phyloP scores from a whole-genome alignment of 1,284 basidiomycete genomes.

The Puccinia brachypodii region DNA sequence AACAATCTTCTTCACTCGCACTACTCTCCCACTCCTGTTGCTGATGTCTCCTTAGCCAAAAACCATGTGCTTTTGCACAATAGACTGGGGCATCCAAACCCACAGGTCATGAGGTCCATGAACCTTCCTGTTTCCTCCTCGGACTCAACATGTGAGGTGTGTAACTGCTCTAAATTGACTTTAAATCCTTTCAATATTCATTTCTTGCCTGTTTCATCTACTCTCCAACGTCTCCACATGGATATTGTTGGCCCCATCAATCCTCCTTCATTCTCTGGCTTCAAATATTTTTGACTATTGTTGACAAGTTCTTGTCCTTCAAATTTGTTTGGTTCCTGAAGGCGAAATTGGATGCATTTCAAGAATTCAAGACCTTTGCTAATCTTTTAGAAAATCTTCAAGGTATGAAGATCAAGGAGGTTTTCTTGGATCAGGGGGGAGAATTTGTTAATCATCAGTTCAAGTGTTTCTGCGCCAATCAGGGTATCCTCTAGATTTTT shows the following conservation, averaged over 20 bases:
- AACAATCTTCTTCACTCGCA: neutral
- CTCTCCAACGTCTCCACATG: neutral
- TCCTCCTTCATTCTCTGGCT: neutral
- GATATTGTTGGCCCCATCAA: neutral
- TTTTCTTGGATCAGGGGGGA: neutral
- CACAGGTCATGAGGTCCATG: neutral
- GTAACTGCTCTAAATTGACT: neutral
- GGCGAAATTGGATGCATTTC: neutral
- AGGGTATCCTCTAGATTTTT: neutral
- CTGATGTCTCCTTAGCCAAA: too few species aligned
- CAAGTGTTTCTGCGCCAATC: neutral
- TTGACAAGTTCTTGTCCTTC: neutral
- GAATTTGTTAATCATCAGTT: neutral
- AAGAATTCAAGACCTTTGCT: neutral
- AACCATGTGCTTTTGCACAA: neutral
- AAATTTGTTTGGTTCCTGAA: neutral
- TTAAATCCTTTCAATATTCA: neutral
- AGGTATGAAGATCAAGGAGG: neutral
- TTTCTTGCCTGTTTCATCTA: neutral
- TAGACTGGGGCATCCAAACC: neutral
- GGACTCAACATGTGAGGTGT: neutral
- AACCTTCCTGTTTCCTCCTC: neutral
- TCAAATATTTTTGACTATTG: neutral
- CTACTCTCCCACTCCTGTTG: neutral
- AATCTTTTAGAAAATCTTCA: neutral